Conservation (phyloP, 1,139 yeast species). For the Blastobotrys arbuscula region DNA sequence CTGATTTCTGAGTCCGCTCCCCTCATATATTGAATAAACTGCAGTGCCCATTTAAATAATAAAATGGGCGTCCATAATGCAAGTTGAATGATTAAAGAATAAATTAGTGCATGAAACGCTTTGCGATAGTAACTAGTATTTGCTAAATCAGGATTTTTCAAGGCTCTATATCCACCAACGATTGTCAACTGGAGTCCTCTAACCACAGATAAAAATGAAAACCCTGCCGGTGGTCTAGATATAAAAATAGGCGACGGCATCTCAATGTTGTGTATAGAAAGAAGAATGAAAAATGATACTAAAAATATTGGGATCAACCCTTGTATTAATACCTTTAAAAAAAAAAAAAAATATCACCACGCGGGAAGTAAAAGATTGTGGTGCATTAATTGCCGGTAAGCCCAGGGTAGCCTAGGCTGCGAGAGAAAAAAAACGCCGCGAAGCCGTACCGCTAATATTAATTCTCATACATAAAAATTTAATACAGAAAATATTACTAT, state of each 20-base stretch:
- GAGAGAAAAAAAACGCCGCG: too few species aligned
- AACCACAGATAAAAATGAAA: constrained; percentile 43
- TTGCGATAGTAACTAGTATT: constrained; percentile 35
- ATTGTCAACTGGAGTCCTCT: constrained; percentile 53
- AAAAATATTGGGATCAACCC: too few species aligned
- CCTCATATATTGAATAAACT: constrained; percentile 21
- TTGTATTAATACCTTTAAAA: too few species aligned
- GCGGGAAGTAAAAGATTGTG: too few species aligned
- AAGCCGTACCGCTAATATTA: too few species aligned
- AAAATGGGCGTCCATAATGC: constrained; percentile 37
- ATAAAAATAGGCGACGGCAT: constrained; percentile 50
- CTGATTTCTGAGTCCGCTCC: constrained; percentile 20
- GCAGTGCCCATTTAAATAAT: constrained; percentile 19
- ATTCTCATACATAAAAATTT: too few species aligned
- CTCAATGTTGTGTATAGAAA: too few species aligned
- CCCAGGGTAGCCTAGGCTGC: too few species aligned
- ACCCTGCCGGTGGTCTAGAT: constrained; percentile 46
- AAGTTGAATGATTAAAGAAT: constrained; percentile 39
- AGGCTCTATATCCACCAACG: constrained; percentile 45
- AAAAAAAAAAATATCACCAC: too few species aligned
- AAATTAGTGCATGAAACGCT: constrained; percentile 35
- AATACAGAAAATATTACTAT: too few species aligned
- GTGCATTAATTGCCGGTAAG: too few species aligned
- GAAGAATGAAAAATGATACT: too few species aligned
- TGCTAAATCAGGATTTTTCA: constrained; percentile 42